These are phyloP conservation scores for Aspergillus bombycis DNA, from an alignment of 2,329 filamentous ascomycete genomes.

Conservation along the genomic window DNA sequence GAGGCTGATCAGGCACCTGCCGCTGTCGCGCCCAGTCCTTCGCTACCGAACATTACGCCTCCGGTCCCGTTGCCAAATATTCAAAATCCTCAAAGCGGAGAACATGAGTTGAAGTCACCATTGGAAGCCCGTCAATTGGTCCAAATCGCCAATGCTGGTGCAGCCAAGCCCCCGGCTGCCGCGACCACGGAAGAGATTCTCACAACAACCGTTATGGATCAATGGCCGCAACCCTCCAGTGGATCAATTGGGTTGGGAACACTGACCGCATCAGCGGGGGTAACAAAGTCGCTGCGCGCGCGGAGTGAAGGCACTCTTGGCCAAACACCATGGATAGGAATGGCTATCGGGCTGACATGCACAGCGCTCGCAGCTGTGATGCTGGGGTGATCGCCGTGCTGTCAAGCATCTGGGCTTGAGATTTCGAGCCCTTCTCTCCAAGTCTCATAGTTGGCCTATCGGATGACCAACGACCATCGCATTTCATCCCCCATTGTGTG, in stretches of 20 bases:
- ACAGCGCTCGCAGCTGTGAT: constrained; percentile 44
- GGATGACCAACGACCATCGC: constrained; percentile 1
- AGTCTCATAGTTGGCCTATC: background rate
- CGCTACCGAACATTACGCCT: constrained; percentile 22
- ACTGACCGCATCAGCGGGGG: constrained; percentile 18
- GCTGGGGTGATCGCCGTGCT: constrained; percentile 32
- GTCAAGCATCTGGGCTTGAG: background rate
- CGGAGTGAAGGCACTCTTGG: constrained; percentile 44
- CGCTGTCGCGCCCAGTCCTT: constrained; percentile 27
- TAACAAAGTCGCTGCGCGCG: constrained; percentile 33
- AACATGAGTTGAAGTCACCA: constrained; percentile 9
- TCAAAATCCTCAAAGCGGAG: constrained; percentile 7
- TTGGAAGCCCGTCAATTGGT: constrained; percentile 16
- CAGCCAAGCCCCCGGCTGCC: constrained; percentile 3
- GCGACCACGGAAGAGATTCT: constrained; percentile 14
- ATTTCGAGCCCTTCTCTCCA: background rate
- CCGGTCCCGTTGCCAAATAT: constrained; percentile 19
- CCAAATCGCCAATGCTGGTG: constrained; percentile 3
- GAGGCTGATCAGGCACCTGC: constrained; percentile 29
- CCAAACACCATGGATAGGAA: constrained; percentile 46
- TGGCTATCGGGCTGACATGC: constrained; percentile 44
- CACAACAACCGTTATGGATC: constrained; percentile 29
- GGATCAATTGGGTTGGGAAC: constrained; percentile 38
- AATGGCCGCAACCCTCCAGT: constrained; percentile 31
- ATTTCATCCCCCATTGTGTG: background rate